phyloP scores from a whole-genome alignment of 164 flowering plant species.

The grape (Vitis vinifera) region ASM3070453v1 NC_081820.1:2795501-2796000 shows the following conservation, averaged over 20 bases:
- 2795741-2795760: conserved; percentile 45
- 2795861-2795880: conserved; percentile 38
- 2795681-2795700: no score
- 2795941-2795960: neutral
- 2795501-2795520: no score
- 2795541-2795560: no score
- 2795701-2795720: no score
- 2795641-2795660: no score
- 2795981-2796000: no score
- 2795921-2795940: conserved; percentile 27
- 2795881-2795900: conserved; percentile 28
- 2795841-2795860: conserved; percentile 32
- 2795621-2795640: neutral
- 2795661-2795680: no score
- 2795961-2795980: no score
- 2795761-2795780: conserved; percentile 46
- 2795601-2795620: neutral
- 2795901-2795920: conserved; percentile 25
- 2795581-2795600: no score
- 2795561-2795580: no score
- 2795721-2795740: conserved; percentile 27
- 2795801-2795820: conserved; percentile 43
- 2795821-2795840: conserved; percentile 38
- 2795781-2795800: conserved; percentile 47
- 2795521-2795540: no score